Evolutionary conservation across 148 eudicot species (phyloP).

Genomic region (Amaranthus cruentus): DNA sequence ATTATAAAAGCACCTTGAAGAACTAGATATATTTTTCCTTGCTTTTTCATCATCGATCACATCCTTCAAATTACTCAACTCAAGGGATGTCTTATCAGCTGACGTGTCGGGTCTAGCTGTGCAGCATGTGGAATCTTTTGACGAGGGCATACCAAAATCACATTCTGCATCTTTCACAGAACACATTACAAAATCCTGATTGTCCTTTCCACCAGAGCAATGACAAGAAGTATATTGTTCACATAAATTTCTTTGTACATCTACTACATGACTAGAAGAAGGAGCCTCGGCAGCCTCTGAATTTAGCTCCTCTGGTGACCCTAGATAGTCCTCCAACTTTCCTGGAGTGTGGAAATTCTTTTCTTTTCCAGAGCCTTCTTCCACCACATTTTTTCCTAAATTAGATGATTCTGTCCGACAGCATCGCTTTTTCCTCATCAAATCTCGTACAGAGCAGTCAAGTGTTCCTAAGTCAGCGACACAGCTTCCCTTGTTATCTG

Average conservation of each 20-base stretch:
- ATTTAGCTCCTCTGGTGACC: conserved; percentile 21
- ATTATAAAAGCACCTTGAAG: conserved; percentile 8
- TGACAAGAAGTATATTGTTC: conserved; percentile 10
- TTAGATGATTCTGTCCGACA: conserved; percentile 34
- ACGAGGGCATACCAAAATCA: not conserved
- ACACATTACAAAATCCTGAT: conserved; percentile 12
- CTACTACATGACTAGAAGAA: conserved; percentile 10
- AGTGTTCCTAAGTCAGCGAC: conserved; percentile 32
- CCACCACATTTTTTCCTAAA: conserved; percentile 20
- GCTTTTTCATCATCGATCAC: conserved; percentile 10
- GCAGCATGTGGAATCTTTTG: conserved; percentile 11
- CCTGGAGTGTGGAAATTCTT: conserved; percentile 9
- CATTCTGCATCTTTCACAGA: conserved; percentile 10
- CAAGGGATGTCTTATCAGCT: conserved; percentile 14
- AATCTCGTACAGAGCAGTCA: conserved; percentile 71
- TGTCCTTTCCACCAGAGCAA: not conserved
- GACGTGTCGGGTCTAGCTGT: conserved; percentile 2
- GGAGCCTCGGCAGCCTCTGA: conserved; percentile 26
- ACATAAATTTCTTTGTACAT: conserved; percentile 21
- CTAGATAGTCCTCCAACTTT: conserved; percentile 24
- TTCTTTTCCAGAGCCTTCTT: conserved; percentile 25
- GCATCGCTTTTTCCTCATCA: conserved; percentile 80
- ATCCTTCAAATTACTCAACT: conserved; percentile 10
- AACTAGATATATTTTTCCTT: conserved; percentile 11
- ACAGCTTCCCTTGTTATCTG: conserved; percentile 22